Evolutionary conservation across 2,329 filamentous ascomycete species (phyloP).

Genomic region (Rhexocercosporidium sp.): DNA sequence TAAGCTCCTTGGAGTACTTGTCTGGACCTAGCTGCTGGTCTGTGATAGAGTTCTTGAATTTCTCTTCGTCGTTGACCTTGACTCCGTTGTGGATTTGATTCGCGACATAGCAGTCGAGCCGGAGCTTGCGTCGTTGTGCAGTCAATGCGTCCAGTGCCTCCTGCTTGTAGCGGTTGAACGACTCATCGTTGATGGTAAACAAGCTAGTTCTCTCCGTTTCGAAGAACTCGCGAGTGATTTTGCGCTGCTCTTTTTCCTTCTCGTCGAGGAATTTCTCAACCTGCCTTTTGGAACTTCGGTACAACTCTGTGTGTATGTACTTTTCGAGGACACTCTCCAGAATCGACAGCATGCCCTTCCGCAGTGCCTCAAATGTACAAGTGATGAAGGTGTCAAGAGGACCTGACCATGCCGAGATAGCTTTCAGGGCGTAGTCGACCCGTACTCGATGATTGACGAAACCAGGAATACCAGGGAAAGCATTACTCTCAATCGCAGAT

Average conservation of each 20-base stretch:
- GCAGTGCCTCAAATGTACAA: constrained; percentile 54
- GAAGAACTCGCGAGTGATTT: constrained; percentile 17
- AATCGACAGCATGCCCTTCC: constrained; percentile 32
- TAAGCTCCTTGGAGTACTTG: constrained; percentile 62
- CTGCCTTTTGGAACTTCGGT: constrained; percentile 4
- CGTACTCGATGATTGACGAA: constrained; percentile 65
- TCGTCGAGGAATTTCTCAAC: constrained; percentile 25
- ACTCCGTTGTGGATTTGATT: constrained; percentile 13
- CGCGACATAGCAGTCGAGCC: constrained; percentile 49
- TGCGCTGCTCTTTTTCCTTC: constrained; percentile 10
- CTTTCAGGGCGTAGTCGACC: constrained; percentile 62
- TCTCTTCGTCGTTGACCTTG: constrained; percentile 6
- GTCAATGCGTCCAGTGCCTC: constrained; percentile 53
- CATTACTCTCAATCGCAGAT: constrained; percentile 58
- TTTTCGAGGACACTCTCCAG: constrained; percentile 16
- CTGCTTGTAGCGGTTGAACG: constrained; percentile 52
- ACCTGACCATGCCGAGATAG: constrained; percentile 55
- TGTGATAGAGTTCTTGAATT: constrained; percentile 14
- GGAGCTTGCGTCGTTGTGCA: constrained; percentile 55
- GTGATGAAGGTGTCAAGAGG: constrained; percentile 53
- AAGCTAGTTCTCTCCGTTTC: constrained; percentile 20
- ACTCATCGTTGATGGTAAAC: constrained; percentile 36
- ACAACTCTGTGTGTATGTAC: constrained; percentile 27
- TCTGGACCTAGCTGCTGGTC: constrained; percentile 58
- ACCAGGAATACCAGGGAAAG: constrained; percentile 61